Base-by-base conservation (phyloP, 208 protist species). In the Leishmania martiniquensis region DNA sequence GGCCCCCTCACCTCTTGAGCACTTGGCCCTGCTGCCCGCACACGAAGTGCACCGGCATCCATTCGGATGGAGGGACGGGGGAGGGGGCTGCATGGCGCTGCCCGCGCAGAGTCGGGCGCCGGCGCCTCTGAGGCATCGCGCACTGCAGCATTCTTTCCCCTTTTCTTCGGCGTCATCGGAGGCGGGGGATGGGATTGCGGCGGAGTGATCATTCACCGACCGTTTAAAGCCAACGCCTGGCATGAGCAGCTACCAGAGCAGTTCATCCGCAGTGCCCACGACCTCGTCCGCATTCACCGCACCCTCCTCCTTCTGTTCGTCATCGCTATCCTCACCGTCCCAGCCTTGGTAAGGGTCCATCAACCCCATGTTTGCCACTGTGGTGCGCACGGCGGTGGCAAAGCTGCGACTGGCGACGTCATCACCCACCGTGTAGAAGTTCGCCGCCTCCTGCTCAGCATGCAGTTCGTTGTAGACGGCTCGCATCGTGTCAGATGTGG, bases 311-410 rank as follows among this genome's bases (percentile, higher is more conserved):
- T 80, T 76, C 32, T 85, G 29, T 45, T 72, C 52, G 45, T 86
- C 77, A 49, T 66, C 74, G 25, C 60, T 37, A n/a, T 54, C 66
- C 34, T 82, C 67, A 25, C 65, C 78, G 32, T 67, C 52, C 86
- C 77, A 73, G 25, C 70, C 84, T 45, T 87, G 77, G 49, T 89
- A 91, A 0, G 81, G 84, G 65, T 93, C 88, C 66, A 77, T 74
- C n/a, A 93, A 25, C 0, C 88, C 88, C 89, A 93, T 93, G 17
- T 71, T 72, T 13, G 80, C 73, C 72, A 84, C 83, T 32, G 89
- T 89, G 15, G 79, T 76, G 17, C 75, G 76, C 81, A 95, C 84
- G 0, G 87, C 80, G 10, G 62, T 20, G 29, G 72, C 75, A 59
- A 91, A 91, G 25, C 74, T 37, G 44, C 60, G 78, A 0, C 7